These are phyloP conservation scores for Pneumocystis murina DNA, from an alignment of 1,139 yeast species.

Conservation along the genomic window DNA sequence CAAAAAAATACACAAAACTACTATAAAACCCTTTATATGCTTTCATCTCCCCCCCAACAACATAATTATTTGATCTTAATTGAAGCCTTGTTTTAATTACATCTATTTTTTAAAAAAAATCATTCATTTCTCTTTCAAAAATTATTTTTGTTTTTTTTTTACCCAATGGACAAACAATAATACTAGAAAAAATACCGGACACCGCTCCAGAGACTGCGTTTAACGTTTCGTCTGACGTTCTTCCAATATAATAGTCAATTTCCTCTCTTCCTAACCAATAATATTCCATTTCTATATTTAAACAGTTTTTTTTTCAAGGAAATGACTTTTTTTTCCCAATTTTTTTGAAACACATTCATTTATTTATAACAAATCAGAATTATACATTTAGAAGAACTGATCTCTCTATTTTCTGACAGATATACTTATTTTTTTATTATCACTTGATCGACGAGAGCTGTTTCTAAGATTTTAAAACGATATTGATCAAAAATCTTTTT, in stretches of 20 bases:
- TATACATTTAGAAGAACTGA: background rate
- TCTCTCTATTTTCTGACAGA: background rate
- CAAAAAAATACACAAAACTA: constrained; percentile 22
- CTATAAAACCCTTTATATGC: background rate
- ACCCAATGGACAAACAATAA: constrained; percentile 63
- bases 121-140: background rate
- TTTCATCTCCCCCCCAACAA: background rate
- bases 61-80: constrained; percentile 47
- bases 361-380: background rate
- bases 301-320: background rate
- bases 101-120: constrained; percentile 31
- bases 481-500: no score
- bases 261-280: background rate
- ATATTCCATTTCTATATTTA: background rate
- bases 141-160: background rate
- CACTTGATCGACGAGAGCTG: no score
- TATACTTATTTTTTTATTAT: background rate
- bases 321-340: background rate
- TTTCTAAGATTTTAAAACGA: no score
- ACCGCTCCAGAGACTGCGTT: constrained; percentile 71
- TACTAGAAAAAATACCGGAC: constrained; percentile 82
- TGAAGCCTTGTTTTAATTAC: constrained; percentile 88
- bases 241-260: background rate
- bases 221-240: constrained; percentile 28
- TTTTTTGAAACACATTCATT: background rate